Evolutionary conservation across 2,329 filamentous ascomycete species (phyloP).

Genomic region (Thielaviopsis populi): DNA sequence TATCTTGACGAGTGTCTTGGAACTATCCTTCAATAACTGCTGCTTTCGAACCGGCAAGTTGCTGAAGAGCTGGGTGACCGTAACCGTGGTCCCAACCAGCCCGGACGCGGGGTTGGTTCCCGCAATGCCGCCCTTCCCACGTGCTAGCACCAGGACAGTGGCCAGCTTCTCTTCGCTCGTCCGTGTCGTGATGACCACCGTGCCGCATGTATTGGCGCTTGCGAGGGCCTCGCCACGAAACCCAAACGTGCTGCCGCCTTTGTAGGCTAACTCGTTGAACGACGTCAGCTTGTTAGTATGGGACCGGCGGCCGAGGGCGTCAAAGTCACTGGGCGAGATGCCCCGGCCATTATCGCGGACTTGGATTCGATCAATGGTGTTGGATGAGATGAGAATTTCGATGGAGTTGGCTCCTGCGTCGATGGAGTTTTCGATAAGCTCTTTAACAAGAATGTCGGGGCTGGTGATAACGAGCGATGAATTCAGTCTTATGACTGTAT

Average conservation of each 20-base stretch:
- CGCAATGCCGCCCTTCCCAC: conserved; percentile 23
- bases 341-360: conserved; percentile 62
- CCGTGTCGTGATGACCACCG: conserved; percentile 48
- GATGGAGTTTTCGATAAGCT: conserved; percentile 62
- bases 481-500: conserved; percentile 41
- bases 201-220: conserved; percentile 44
- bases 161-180: conserved; percentile 46
- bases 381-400: conserved; percentile 46
- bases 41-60: conserved; percentile 49
- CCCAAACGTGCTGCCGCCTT: conserved; percentile 49
- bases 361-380: conserved; percentile 54
- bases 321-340: conserved; percentile 47
- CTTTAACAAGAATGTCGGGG: conserved; percentile 51
- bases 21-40: conserved; percentile 39
- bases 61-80: conserved; percentile 43
- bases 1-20: conserved; percentile 42
- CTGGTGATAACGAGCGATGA: conserved; percentile 46
- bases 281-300: conserved; percentile 58
- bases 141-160: conserved; percentile 30
- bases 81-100: conserved; percentile 54
- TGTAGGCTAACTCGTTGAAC: conserved; percentile 44
- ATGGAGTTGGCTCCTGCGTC: conserved; percentile 55
- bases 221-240: conserved; percentile 64
- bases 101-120: conserved; percentile 30
- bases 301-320: conserved; percentile 46